Percentiles rank a stretch among this genome's conserved stretches.
Conservation (phyloP, 208 protist species). For the Leishmania martiniquensis region DNA sequence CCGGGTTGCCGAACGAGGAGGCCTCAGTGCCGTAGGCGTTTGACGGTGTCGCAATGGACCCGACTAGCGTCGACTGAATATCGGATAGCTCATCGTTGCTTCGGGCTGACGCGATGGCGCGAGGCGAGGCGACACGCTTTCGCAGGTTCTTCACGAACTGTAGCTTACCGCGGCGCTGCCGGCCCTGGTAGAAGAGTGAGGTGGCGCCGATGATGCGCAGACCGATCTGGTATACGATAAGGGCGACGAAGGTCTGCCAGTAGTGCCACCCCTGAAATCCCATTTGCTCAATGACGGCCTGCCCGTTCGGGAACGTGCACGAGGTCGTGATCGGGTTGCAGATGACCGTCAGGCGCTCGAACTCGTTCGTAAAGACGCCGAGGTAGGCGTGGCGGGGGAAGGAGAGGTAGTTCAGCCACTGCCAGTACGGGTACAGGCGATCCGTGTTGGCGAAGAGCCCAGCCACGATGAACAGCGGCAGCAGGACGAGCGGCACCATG, state of each 20-base stretch:
- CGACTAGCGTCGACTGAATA: conserved; percentile 45
- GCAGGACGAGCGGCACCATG: conserved; percentile 69
- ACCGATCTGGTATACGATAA: conserved; percentile 69
- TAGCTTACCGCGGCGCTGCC: conserved; percentile 57
- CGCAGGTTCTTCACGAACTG: conserved; percentile 63
- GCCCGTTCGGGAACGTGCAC: conserved; percentile 61
- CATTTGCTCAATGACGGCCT: conserved; percentile 55
- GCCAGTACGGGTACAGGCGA: conserved; percentile 76
- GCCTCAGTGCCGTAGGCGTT: conserved; percentile 36
- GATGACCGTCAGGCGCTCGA: conserved; percentile 55
- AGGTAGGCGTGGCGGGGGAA: conserved; percentile 80
- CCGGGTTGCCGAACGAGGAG: conserved; percentile 4
- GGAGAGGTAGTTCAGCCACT: conserved; percentile 86
- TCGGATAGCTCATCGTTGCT: conserved; percentile 56
- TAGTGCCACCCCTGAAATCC: conserved; percentile 72
- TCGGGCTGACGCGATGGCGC: conserved; percentile 59
- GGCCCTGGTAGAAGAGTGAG: conserved; percentile 67
- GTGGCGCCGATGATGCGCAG: conserved; percentile 53
- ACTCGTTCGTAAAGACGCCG: conserved; percentile 85
- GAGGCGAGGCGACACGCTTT: conserved; percentile 60
- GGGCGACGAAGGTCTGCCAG: conserved; percentile 68
- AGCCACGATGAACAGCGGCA: conserved; percentile 74
- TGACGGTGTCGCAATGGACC: conserved; percentile 65
- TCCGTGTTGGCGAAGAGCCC: conserved; percentile 84
- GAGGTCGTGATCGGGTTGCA: conserved; percentile 58